Percentiles rank a stretch among this genome's conserved stretches.
Conservation (phyloP, 768 basidiomycete species). For the Boletus fagicola region DNA sequence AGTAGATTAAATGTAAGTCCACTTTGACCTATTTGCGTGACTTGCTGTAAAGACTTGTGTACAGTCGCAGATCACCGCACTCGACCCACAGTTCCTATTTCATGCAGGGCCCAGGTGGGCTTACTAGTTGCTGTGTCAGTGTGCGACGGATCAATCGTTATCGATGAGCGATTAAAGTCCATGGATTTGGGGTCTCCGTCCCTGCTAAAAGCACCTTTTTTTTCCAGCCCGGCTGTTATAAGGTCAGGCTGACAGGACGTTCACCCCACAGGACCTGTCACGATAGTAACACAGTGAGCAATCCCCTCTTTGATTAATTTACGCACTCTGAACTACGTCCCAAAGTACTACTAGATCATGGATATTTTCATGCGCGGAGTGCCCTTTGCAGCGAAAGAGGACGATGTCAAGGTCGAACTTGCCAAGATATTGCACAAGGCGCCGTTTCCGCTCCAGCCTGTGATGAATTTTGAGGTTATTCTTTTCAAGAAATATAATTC, state of each 20-base stretch:
- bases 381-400: conserved; percentile 25
- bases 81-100: conserved; percentile 3
- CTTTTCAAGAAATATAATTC: conserved; percentile 27
- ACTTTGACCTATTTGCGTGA: conserved; percentile 3
- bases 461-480: conserved; percentile 35
- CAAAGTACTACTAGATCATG: conserved; percentile 24
- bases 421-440: conserved; percentile 35
- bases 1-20: conserved; percentile 43
- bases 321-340: not conserved
- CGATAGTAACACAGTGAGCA: conserved; percentile 22
- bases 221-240: conserved; percentile 10
- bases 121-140: not conserved
- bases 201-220: not conserved
- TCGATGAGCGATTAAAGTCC: conserved; percentile 16
- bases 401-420: conserved; percentile 34
- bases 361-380: conserved; percentile 36
- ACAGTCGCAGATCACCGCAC: conserved; percentile 12
- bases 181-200: not conserved
- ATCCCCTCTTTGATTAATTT: not conserved
- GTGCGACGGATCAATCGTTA: conserved; percentile 10
- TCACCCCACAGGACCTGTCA: conserved; percentile 5
- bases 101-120: not conserved
- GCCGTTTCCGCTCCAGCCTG: conserved; percentile 28
- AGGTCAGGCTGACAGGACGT: conserved; percentile 1
- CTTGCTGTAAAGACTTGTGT: not conserved